Evolutionary conservation across 345 rosid species (phyloP).

Genomic region (Bruguiera gymnorhiza): DNA sequence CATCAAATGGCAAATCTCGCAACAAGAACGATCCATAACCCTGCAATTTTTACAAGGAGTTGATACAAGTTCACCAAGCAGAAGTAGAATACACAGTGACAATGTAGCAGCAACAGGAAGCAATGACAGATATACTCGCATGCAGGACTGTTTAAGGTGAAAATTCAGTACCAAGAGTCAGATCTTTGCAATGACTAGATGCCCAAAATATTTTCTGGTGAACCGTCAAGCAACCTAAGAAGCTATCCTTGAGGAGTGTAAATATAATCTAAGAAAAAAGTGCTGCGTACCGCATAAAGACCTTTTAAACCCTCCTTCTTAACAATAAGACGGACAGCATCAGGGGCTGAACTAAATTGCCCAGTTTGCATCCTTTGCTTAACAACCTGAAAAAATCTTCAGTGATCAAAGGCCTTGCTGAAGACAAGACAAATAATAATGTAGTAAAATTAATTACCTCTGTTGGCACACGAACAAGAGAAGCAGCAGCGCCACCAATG

Average conservation of each 20-base stretch:
- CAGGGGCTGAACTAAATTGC: slow-evolving; percentile 74
- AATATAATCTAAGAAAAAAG: not conserved
- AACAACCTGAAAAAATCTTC: slow-evolving; percentile 55
- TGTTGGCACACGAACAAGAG: slow-evolving; percentile 87
- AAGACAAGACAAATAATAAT: slow-evolving; percentile 7
- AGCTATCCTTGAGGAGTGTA: not conserved
- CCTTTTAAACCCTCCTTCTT: slow-evolving; percentile 80
- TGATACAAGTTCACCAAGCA: not conserved
- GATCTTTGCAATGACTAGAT: not conserved
- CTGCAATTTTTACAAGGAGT: slow-evolving; percentile 33
- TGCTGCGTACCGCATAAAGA: slow-evolving; percentile 66
- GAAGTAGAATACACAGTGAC: not conserved
- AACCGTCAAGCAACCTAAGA: not conserved
- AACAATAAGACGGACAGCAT: slow-evolving; percentile 72
- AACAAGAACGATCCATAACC: slow-evolving; percentile 86
- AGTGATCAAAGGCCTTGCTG: not conserved
- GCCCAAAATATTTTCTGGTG: not conserved
- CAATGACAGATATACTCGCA: not conserved
- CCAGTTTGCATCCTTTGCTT: slow-evolving; percentile 95
- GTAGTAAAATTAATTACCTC: slow-evolving; percentile 46
- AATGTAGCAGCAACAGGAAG: not conserved
- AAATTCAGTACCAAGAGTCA: not conserved
- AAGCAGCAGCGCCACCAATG: slow-evolving; percentile 85
- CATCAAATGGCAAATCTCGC: slow-evolving; percentile 97
- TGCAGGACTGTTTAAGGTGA: not conserved